Evolutionary conservation across 2,329 filamentous ascomycete species (phyloP), one percentile per base, ranked within the genome.

Genomic region (Purpureocillium lavendulum): DNA sequence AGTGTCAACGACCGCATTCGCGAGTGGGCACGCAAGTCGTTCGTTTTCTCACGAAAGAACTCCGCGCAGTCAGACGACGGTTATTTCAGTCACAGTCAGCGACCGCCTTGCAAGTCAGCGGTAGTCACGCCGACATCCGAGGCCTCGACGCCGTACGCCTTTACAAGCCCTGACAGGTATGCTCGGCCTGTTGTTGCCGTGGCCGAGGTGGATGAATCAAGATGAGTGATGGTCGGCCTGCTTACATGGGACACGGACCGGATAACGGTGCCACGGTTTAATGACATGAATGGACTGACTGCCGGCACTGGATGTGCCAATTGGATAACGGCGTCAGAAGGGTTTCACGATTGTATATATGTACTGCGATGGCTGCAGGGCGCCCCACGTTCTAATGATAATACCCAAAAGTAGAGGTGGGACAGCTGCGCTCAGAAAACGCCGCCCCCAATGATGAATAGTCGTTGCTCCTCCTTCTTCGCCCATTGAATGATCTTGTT

Each of bases 361-460:
- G 21, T 6, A 26, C 21, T 26, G 21, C 21, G 10, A 10, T 10
- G 5, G 21, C 21, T 6, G 30, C 41, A 33, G 11, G 8, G 28
- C 12, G 15, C 29, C 36, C 4, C 2, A 30, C 12, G n/a, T 15
- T 16, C n/a, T 38, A 36, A 42, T 35, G n/a, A 39, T 37, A 36
- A 39, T 42, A 31, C 33, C 34, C 36, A 14, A 28, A 11, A 33
- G 6, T 26, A 26, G 21, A 26, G 5, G 21, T 26, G 21, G 28
- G 29, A 4, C 13, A 14, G 8, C 24, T 10, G 14, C 24, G 15
- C 34, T 60, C 47, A 81, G 52, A 83, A 84, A 50, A 97, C 90
- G 33, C 89, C 92, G n/a, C 92, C 94, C 1, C 92, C 92, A 56
- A 98, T 92, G 43, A 98, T 95, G 56, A 98, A 98, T 6, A 97